A percentile compares a stretch with the other conserved stretches of the same genome.
phyloP scores from a whole-genome alignment of 2,329 filamentous ascomycete species.

The Calcarisporium arbuscula region DNA sequence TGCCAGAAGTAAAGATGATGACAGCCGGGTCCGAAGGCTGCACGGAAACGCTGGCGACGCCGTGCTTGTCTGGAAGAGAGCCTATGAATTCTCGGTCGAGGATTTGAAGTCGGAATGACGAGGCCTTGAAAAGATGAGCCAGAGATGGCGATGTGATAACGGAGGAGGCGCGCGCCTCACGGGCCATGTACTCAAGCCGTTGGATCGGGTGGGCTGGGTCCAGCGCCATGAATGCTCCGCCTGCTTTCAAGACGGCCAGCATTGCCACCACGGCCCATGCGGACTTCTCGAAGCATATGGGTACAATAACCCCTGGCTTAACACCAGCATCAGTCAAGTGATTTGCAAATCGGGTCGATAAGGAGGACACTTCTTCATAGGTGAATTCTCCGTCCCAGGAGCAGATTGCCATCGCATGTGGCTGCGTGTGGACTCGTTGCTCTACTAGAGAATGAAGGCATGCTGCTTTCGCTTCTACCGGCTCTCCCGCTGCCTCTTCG shows the following conservation, averaged over 20 bases:
- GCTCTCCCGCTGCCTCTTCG: not conserved
- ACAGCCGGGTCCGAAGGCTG: constrained; percentile 2
- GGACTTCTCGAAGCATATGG: constrained; percentile 27
- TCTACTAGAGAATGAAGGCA: not conserved
- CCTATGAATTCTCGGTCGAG: not conserved
- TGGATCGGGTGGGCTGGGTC: constrained; percentile 1
- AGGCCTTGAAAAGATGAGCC: not conserved
- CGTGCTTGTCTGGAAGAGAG: not conserved
- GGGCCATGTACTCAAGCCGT: not conserved
- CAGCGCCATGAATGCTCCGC: constrained; percentile 13
- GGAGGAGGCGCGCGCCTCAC: constrained; percentile 4
- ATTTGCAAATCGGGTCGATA: constrained; percentile 8
- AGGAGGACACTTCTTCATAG: constrained; percentile 11
- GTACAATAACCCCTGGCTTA: constrained; percentile 16
- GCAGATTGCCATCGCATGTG: not conserved
- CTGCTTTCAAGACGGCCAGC: constrained; percentile 25
- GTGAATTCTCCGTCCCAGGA: constrained; percentile 4
- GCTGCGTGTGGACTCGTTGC: not conserved
- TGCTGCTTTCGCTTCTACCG: not conserved
- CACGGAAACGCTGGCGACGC: not conserved
- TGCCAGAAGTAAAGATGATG: constrained; percentile 51
- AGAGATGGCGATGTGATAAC: constrained; percentile 1
- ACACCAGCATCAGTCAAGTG: constrained; percentile 12
- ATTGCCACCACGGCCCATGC: constrained; percentile 22
- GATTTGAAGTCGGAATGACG: not conserved